Evolutionary conservation across 257 asterid genomes (phyloP).

Genomic region (Nemophila menziesii): DNA sequence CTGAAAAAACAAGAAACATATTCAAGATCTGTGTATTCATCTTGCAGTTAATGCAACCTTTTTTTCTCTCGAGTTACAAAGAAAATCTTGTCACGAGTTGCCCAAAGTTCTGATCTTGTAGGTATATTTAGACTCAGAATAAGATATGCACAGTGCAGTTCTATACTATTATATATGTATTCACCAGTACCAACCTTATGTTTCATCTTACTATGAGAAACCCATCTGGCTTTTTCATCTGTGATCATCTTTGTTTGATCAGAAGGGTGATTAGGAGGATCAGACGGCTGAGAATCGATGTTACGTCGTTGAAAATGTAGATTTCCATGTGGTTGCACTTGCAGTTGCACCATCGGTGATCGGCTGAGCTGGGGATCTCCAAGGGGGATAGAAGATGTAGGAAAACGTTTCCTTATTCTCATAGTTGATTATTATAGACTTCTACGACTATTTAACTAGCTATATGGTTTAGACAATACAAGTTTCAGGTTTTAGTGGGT

Average conservation of each 20-base stretch:
- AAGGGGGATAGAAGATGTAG: constrained; percentile 12
- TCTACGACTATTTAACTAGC: no score
- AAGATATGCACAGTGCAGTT: constrained; percentile 2
- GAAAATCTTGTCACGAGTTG: not conserved
- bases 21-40: constrained; percentile 2
- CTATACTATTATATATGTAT: not conserved
- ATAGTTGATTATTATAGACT: constrained; percentile 9
- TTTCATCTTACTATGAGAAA: constrained; percentile 12
- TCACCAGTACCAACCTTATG: constrained; percentile 18
- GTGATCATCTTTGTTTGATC: constrained; percentile 14
- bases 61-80: constrained; percentile 10
- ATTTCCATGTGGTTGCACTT: not conserved
- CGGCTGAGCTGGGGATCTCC: constrained; percentile 55
- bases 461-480: not conserved
- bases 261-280: constrained; percentile 22
- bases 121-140: no score
- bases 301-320: constrained; percentile 8
- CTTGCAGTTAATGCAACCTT: constrained; percentile 10
- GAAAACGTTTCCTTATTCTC: constrained; percentile 68
- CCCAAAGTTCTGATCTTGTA: no score
- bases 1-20: constrained; percentile 17
- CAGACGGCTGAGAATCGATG: constrained; percentile 9
- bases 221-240: constrained; percentile 22
- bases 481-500: no score
- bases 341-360: constrained; percentile 29